Evolutionary conservation across 2,329 filamentous ascomycete species (phyloP), one percentile per base, ranked within the genome.

Genomic region (Trichocomaceae sp.): DNA sequence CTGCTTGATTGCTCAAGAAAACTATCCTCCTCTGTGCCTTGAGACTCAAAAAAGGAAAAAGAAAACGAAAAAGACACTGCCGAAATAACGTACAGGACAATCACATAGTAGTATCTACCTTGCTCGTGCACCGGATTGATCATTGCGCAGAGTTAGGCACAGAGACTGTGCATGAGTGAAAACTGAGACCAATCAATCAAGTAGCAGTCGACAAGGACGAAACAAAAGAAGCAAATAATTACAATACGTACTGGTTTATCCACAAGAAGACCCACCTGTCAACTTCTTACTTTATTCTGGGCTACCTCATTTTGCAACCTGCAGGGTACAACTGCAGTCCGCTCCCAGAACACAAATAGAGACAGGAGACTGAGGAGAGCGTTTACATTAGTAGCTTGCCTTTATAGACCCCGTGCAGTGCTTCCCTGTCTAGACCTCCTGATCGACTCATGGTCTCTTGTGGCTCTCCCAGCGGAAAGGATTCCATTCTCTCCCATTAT

Each of bases 241-340:
- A 42, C 19, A 22, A 42, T 13, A 22, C 19, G 19, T 19, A 22
- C 33, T 41, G 49, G 37, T 51, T 45, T 51, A 51, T 51, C 49
- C 49, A 51, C 49, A 23, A 42, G 8, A 5, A 47, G 54, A 44
- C 48, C 54, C 54, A 56, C 54, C 54, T 52, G 50, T 56, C 49
- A 56, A 56, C 35, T 47, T 47, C 44, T 47, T 41, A 47, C 12
- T 37, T 46, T 47, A 12, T 39, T 53, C 44, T 52, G 31, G 50
- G 42, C 45, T 52, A 47, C 44, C 47, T 53, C 44, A 37, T 41
- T 33, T 53, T 26, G 51, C 42, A 47, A 20, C 51, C 29, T 47
- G 51, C 51, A 53, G 51, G 33, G 31, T 53, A 42, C 44, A 47
- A 39, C 51, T 31, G 22, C 50, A 53, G 33, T 47, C 50, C 50